A percentile compares a stretch with the other conserved stretches of the same genome.
phyloP scores from a whole-genome alignment of 305 asterid genomes.

The Fraxinus platypoda region DNA sequence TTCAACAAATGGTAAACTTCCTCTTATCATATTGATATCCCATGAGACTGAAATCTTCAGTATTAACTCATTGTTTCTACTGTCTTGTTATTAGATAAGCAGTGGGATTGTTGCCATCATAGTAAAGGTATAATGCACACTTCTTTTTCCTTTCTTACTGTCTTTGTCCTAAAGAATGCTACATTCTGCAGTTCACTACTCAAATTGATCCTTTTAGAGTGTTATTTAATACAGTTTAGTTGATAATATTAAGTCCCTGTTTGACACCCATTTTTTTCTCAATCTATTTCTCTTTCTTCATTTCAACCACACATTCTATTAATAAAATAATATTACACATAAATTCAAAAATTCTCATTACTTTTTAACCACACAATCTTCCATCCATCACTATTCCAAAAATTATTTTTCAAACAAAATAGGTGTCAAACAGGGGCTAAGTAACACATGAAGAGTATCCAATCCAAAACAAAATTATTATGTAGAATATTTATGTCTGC shows the following conservation, averaged over 20 bases:
- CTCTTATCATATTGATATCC: conserved; percentile 15
- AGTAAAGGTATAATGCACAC: conserved; percentile 63
- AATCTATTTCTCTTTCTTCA: too few species aligned
- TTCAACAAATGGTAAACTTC: conserved; percentile 67
- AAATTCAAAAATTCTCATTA: too few species aligned
- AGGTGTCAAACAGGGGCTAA: too few species aligned
- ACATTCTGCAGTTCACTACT: neutral
- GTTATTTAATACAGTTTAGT: neutral
- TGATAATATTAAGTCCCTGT: neutral
- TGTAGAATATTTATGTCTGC: neutral
- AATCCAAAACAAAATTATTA: neutral
- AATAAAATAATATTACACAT: too few species aligned
- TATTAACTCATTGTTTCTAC: conserved; percentile 22
- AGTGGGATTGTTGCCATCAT: conserved; percentile 72
- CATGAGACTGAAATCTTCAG: conserved; percentile 5
- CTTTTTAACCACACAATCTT: too few species aligned
- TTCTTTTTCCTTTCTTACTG: neutral
- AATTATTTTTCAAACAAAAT: too few species aligned
- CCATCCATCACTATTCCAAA: too few species aligned
- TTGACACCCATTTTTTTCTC: too few species aligned
- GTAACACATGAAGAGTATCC: neutral
- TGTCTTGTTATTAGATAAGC: conserved; percentile 48
- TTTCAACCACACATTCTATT: too few species aligned
- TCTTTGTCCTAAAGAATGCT: neutral
- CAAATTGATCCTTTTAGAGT: neutral